A percentile compares a stretch with the other conserved stretches of the same genome.
These are phyloP conservation scores for Eutrema heterophyllum DNA, from an alignment of 345 rosid genomes.

Conservation along the genomic window DNA sequence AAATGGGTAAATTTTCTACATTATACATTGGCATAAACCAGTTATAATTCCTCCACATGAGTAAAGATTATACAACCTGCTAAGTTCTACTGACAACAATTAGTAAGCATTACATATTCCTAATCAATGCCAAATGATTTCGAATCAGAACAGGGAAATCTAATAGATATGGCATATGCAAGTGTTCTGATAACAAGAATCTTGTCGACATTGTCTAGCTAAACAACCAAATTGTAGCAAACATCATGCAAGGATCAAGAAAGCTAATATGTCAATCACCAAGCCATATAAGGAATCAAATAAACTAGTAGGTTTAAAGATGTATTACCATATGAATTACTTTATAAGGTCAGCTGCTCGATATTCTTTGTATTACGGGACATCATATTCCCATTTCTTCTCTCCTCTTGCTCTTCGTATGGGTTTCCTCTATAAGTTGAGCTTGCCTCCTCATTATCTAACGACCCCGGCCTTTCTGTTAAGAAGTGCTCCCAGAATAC, in stretches of 20 bases:
- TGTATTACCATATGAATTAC: not conserved
- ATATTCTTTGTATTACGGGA: conserved; percentile 45
- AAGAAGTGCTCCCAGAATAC: conserved; percentile 94
- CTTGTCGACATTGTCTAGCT: not conserved
- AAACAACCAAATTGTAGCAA: not conserved
- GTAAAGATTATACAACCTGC: not conserved
- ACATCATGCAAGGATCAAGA: not conserved
- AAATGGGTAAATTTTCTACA: not conserved
- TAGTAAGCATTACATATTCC: not conserved
- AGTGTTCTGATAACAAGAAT: not conserved
- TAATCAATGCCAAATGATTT: not conserved
- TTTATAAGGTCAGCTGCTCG: conserved; percentile 63
- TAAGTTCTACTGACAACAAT: not conserved
- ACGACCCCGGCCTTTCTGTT: conserved; percentile 89
- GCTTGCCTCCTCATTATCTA: conserved; percentile 80
- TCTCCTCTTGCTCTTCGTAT: conserved; percentile 56
- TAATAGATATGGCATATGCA: not conserved
- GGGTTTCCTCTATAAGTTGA: conserved; percentile 57
- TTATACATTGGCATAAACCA: not conserved
- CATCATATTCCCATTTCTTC: conserved; percentile 40
- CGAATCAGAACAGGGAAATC: not conserved
- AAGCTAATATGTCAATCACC: not conserved
- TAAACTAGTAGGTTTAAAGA: not conserved
- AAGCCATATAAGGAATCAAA: not conserved
- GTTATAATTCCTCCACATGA: not conserved